Percentiles rank a stretch among this genome's conserved stretches.
These are phyloP conservation scores for Acanthamoeba lenticulata DNA, from an alignment of 208 protist species.

Conservation along the genomic window DNA sequence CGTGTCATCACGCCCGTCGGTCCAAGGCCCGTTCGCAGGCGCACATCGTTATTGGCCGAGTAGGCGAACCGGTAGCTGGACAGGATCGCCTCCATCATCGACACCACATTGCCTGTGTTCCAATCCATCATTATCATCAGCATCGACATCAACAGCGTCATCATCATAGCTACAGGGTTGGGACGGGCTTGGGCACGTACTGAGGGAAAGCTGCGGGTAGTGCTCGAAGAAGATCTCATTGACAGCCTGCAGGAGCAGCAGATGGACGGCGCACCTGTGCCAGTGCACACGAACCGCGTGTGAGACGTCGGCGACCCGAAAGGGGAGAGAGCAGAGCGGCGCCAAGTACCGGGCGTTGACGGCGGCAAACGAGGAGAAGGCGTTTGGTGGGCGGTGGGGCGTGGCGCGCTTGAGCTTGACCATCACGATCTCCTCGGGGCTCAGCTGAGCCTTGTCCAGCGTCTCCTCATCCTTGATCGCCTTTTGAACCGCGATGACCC, in stretches of 20 bases:
- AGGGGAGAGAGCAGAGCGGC: not conserved
- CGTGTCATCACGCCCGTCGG: conserved; percentile 35
- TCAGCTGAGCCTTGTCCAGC: conserved; percentile 25
- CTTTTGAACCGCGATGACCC: not conserved
- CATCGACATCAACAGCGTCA: no score
- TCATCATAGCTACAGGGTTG: no score
- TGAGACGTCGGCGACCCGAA: no score
- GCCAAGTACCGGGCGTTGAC: not conserved
- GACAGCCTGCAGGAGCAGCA: not conserved
- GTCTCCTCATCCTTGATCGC: conserved; percentile 6
- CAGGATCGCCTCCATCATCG: not conserved
- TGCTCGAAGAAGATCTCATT: conserved; percentile 56
- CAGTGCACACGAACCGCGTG: not conserved
- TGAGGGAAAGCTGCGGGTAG: conserved; percentile 8
- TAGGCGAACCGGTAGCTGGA: conserved; percentile 6
- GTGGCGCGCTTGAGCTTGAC: conserved; percentile 24
- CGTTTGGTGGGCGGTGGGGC: not conserved
- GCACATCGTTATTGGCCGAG: conserved; percentile 31
- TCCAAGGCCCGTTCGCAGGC: not conserved
- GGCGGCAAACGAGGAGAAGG: conserved; percentile 28
- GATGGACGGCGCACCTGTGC: not conserved
- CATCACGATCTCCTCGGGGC: not conserved
- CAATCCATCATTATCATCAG: not conserved
- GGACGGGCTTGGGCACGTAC: not conserved
- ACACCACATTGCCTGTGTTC: not conserved